Conservation (phyloP, 345 rosid species). For the Populus tremula region DNA sequence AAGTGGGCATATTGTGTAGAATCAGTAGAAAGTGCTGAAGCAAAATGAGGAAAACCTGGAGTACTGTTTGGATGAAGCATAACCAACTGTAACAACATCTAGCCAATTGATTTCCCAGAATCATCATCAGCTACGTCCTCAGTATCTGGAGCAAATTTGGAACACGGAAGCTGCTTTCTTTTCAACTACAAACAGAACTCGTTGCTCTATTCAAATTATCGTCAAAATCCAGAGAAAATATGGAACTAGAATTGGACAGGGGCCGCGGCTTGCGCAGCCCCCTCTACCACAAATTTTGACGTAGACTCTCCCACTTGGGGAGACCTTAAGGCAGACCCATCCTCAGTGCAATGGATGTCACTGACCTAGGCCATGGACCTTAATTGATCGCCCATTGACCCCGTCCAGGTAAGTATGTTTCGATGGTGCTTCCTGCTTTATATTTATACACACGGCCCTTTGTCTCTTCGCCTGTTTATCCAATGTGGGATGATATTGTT, state of each 20-base stretch:
- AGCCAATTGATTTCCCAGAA: too few species aligned
- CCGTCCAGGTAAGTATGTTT: conserved; percentile 27
- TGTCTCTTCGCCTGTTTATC: rapidly evolving
- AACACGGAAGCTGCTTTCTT: rapidly evolving
- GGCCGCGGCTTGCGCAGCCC: conserved; percentile 26
- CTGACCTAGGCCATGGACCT: conserved; percentile 16
- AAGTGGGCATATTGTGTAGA: too few species aligned
- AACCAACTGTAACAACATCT: too few species aligned
- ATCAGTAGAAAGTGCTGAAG: too few species aligned
- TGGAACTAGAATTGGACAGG: neutral
- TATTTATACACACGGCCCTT: neutral
- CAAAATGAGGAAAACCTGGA: too few species aligned
- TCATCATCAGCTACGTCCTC: too few species aligned
- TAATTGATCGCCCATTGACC: conserved; percentile 16
- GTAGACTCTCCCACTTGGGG: conserved; percentile 24
- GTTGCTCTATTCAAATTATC: rapidly evolving
- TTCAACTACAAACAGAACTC: too few species aligned
- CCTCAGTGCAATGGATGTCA: conserved; percentile 16
- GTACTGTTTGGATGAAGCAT: too few species aligned
- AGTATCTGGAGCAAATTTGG: too few species aligned
- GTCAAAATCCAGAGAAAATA: too few species aligned
- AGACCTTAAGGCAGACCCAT: conserved; percentile 28
- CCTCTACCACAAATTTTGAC: conserved; percentile 35
- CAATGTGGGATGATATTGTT: conserved; percentile 8
- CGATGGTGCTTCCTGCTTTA: rapidly evolving